These are phyloP conservation scores for Elsinoe batatas DNA, from an alignment of 2,329 filamentous ascomycete genomes.

Conservation along the genomic window DNA sequence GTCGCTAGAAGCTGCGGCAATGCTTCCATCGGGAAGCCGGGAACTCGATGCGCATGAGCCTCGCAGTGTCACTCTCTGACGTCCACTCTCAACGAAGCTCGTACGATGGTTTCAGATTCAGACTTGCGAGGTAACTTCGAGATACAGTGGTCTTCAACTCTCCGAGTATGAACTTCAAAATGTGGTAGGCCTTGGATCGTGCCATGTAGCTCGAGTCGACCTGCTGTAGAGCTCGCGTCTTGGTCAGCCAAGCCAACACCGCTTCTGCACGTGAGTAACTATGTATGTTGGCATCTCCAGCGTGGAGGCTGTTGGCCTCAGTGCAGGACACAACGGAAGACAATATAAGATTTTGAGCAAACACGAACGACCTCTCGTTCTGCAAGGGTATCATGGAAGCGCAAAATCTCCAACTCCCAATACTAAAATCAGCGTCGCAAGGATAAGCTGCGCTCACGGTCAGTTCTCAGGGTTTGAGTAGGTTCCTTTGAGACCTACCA, in stretches of 20 bases:
- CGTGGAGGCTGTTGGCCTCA: not conserved
- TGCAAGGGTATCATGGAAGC: not conserved
- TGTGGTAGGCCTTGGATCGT: not conserved
- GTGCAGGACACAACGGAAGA: not conserved
- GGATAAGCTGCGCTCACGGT: not conserved
- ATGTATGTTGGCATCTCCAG: too few relatives aligned
- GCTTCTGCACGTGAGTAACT: too few relatives aligned
- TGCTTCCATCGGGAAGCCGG: not conserved
- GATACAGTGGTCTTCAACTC: too few relatives aligned
- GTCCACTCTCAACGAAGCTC: not conserved
- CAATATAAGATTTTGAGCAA: not conserved
- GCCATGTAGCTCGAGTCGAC: not conserved
- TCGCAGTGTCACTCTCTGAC: not conserved
- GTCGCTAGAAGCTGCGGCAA: slow-evolving; percentile 3
- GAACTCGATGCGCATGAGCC: not conserved
- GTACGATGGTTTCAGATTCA: not conserved
- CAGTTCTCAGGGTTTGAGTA: not conserved
- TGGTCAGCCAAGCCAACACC: not conserved
- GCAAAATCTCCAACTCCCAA: not conserved
- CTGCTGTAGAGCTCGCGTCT: not conserved
- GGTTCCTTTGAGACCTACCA: slow-evolving; percentile 38
- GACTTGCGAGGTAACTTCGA: not conserved
- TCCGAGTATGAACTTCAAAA: too few relatives aligned
- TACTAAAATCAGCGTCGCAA: not conserved
- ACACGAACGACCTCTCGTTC: not conserved